These are phyloP conservation scores for Saksenaea vasiformis DNA, from an alignment of 371 early-diverging fungal genomes.

Conservation along the genomic window DNA sequence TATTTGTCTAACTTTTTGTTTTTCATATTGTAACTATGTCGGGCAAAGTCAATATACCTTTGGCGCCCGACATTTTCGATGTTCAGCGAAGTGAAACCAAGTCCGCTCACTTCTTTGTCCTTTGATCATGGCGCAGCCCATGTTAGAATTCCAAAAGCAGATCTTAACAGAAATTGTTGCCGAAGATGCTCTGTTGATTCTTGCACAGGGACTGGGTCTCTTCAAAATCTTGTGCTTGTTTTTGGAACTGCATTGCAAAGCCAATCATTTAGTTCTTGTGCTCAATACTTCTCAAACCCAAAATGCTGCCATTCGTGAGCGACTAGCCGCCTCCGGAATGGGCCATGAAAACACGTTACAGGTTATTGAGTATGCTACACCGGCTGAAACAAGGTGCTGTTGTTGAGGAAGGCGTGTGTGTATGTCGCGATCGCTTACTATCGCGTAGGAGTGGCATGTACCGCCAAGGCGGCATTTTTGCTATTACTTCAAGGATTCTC, in stretches of 20 bases:
- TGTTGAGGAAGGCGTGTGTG: neutral
- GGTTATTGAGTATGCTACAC: slow-evolving; percentile 68
- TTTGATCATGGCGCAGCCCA: slow-evolving; percentile 10
- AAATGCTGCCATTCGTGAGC: slow-evolving; percentile 59
- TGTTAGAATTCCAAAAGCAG: slow-evolving; percentile 71
- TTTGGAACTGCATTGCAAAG: slow-evolving; percentile 67
- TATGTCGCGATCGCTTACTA: neutral
- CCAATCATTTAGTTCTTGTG: slow-evolving; percentile 78
- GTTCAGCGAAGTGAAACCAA: neutral
- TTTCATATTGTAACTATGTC: too few relatives aligned
- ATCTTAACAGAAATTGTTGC: slow-evolving; percentile 69
- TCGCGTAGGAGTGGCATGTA: slow-evolving; percentile 66
- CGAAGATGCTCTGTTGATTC: slow-evolving; percentile 83
- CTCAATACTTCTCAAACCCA: slow-evolving; percentile 76
- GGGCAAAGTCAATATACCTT: too few relatives aligned
- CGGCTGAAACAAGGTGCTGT: slow-evolving; percentile 56
- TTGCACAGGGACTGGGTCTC: slow-evolving; percentile 84
- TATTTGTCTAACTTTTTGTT: too few relatives aligned
- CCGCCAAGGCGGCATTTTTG: slow-evolving; percentile 85
- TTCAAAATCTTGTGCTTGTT: slow-evolving; percentile 67
- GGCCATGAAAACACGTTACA: slow-evolving; percentile 40
- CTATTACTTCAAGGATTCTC: slow-evolving; percentile 88
- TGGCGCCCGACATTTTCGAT: too few relatives aligned
- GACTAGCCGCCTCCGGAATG: slow-evolving; percentile 49
- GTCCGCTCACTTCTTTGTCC: neutral